Evolutionary conservation across 2,329 filamentous ascomycete species (phyloP).

Genomic region (Ciborinia camelliae): DNA sequence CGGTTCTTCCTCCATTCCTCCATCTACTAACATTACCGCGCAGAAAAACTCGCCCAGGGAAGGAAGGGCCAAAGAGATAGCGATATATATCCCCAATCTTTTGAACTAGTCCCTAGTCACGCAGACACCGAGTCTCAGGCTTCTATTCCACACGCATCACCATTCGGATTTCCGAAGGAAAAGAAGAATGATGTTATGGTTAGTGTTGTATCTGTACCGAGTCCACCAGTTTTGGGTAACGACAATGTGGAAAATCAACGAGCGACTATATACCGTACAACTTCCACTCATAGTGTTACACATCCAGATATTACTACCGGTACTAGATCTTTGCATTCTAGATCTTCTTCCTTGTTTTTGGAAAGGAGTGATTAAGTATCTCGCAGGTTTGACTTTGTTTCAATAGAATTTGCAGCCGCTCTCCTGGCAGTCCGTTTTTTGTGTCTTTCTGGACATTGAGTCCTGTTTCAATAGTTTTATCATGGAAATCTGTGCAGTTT

Average conservation of each 20-base stretch:
- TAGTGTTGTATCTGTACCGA: background rate
- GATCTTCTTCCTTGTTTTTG: too few species aligned
- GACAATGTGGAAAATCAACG: background rate
- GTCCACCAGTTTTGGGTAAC: background rate
- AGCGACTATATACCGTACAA: background rate
- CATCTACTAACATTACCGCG: background rate
- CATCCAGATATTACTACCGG: too few species aligned
- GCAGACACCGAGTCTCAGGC: background rate
- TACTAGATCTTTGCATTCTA: too few species aligned
- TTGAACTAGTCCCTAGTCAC: background rate
- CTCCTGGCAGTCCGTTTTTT: too few species aligned
- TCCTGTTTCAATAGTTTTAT: too few species aligned
- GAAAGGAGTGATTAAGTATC: too few species aligned
- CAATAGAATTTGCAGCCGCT: too few species aligned
- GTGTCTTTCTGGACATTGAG: too few species aligned
- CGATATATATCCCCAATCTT: background rate
- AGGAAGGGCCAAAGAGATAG: background rate
- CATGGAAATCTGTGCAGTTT: too few species aligned
- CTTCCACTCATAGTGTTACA: too few species aligned
- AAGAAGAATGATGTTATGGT: background rate
- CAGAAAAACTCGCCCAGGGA: background rate
- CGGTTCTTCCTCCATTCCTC: background rate
- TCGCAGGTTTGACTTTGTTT: too few species aligned
- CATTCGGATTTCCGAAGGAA: background rate
- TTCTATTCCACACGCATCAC: background rate